Percentiles rank a stretch among this genome's conserved stretches.
These are phyloP conservation scores for Ophiostoma perfectum DNA, from an alignment of 2,329 filamentous ascomycete species.

Conservation along the genomic window DNA sequence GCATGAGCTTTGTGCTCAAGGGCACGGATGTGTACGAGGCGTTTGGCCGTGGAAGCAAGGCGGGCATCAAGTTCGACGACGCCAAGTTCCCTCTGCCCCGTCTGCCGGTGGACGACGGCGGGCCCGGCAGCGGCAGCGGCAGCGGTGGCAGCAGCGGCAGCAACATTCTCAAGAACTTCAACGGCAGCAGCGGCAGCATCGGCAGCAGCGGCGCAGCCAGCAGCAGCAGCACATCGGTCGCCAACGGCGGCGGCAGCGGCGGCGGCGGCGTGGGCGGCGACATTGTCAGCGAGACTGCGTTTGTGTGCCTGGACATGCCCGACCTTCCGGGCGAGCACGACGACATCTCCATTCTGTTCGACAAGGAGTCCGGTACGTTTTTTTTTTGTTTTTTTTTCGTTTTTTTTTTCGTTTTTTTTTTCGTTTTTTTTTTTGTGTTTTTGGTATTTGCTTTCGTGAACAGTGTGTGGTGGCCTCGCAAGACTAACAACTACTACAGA, in stretches of 20 bases:
- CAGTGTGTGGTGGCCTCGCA: neutral
- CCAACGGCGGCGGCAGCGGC: neutral
- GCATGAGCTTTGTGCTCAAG: slow-evolving; percentile 84
- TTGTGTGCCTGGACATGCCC: slow-evolving; percentile 78
- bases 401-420: slow-evolving; percentile 14
- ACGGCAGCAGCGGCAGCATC: slow-evolving; percentile 27
- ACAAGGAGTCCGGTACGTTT: slow-evolving; percentile 61
- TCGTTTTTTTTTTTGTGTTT: neutral
- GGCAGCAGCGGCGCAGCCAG: slow-evolving; percentile 34
- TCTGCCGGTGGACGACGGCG: slow-evolving; percentile 43
- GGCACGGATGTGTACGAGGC: slow-evolving; percentile 77
- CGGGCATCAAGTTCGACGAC: slow-evolving; percentile 73
- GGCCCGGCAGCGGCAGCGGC: slow-evolving; percentile 18
- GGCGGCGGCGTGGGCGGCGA: neutral
- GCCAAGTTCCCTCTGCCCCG: slow-evolving; percentile 83
- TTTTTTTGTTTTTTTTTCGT: slow-evolving; percentile 9
- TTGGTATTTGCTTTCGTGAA: slow-evolving; percentile 3
- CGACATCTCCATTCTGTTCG: slow-evolving; percentile 81
- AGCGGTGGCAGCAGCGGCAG: slow-evolving; percentile 42
- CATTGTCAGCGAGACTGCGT: slow-evolving; percentile 50
- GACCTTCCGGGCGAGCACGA: slow-evolving; percentile 91
- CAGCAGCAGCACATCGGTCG: slow-evolving; percentile 26
- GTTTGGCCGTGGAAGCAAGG: slow-evolving; percentile 61
- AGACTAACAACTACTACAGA: slow-evolving; percentile 36
- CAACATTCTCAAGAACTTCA: slow-evolving; percentile 43